phyloP scores from a whole-genome alignment of 139 green algal genomes.

The Asterochloris erici region DNA sequence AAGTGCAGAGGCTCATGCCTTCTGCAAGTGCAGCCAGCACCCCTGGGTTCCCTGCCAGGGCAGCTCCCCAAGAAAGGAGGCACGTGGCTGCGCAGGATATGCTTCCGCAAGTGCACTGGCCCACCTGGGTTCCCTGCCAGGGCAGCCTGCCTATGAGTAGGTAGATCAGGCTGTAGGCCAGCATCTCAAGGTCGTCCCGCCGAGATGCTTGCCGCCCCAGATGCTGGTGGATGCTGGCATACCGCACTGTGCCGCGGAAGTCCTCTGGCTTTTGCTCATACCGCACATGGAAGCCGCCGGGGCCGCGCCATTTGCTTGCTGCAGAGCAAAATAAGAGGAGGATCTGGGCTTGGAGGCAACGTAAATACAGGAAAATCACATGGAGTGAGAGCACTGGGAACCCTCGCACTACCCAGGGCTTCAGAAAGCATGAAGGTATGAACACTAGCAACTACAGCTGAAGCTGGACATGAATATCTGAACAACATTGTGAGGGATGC shows the following conservation, averaged over 20 bases:
- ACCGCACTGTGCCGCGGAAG: slow-evolving; percentile 94
- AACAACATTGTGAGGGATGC: too few relatives aligned
- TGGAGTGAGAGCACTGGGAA: background rate
- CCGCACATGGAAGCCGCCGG: slow-evolving; percentile 76
- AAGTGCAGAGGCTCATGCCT: too few relatives aligned
- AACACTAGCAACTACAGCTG: too few relatives aligned
- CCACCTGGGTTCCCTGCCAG: slow-evolving; percentile 85
- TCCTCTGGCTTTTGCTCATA: slow-evolving; percentile 96
- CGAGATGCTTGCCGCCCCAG: slow-evolving; percentile 85
- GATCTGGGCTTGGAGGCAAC: background rate
- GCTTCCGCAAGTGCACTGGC: background rate
- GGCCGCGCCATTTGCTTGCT: slow-evolving; percentile 84
- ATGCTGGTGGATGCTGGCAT: slow-evolving; percentile 95
- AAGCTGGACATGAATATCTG: too few relatives aligned
- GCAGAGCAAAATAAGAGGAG: slow-evolving; percentile 5
- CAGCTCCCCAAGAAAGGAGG: too few relatives aligned
- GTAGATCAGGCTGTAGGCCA: slow-evolving; percentile 98
- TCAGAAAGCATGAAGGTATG: too few relatives aligned
- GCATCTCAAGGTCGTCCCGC: slow-evolving; percentile 93
- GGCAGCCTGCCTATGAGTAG: slow-evolving; percentile 88
- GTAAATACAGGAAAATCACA: background rate
- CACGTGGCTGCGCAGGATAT: too few relatives aligned
- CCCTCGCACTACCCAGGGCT: too few relatives aligned
- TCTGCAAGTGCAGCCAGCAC: too few relatives aligned
- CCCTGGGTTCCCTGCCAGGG: too few relatives aligned